Base-by-base conservation (phyloP, 176 grass and related monocot species). In the Poa annua region DNA sequence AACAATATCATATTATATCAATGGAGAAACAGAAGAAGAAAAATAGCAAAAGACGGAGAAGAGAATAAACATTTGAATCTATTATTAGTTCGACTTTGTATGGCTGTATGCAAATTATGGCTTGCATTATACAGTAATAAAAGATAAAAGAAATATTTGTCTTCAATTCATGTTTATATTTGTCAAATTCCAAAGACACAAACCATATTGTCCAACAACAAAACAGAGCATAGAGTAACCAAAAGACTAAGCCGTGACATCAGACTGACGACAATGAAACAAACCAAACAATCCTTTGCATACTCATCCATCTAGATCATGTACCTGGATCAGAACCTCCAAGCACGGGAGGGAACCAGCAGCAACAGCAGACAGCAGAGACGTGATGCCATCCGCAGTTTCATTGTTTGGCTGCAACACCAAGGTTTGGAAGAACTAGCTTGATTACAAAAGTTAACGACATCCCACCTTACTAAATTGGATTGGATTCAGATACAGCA, bases 331-430 rank as follows among this genome's bases (percentile, higher is more conserved):
- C 62, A 98, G 81, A 87, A 95, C 68, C 71, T 95, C 87, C 85
- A 95, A 85, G 83, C 96, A 98, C 76, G 79, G 91, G 42, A 92
- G 76, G 20, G 93, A 98, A 51, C 78, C 93, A 53, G 96, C 96
- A 15, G 96, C 96, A 10, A 95, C 91, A 88, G 92, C 91, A 74
- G 96, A 98, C 75, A 98, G 68, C 12, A 98, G 86, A 22, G 96
- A 85, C 8, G 92, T 95, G 34, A 95, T 88, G 26, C 93, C 87
- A 85, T 93, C 93, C 38, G 85, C 96, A 8, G 89, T 98, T 93
- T 95, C 95, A 71, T 81, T 86, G 79, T 94, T 91, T 59, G 84
- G 88, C 95, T 97, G 78, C 73, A 90, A 59, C 7, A 75, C 19
- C 0, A 83, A 76, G 62, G 53, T 71, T 52, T 32, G 0, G 35